Evolutionary conservation across 2,329 filamentous ascomycete species (phyloP).

Genomic region (Alternaria longipes): DNA sequence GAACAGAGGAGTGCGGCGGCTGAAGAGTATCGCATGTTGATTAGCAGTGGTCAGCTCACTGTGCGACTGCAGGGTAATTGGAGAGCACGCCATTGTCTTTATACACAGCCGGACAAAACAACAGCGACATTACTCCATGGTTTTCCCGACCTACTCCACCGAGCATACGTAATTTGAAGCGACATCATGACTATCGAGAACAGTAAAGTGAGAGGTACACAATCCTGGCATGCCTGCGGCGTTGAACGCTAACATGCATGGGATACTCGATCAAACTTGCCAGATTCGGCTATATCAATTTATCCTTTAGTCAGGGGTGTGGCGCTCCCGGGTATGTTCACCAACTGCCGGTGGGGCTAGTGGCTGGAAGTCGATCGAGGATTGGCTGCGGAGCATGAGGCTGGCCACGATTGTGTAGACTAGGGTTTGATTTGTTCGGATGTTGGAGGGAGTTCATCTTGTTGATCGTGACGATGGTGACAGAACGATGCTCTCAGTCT

Average conservation of each 20-base stretch:
- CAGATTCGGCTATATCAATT: not conserved
- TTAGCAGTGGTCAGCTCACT: too few relatives aligned
- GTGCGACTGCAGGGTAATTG: too few relatives aligned
- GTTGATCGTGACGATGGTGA: not conserved
- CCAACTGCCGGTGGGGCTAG: not conserved
- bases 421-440: conserved; percentile 1
- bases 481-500: not conserved
- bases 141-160: not conserved
- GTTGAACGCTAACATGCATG: not conserved
- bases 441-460: not conserved
- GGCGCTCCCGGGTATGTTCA: not conserved
- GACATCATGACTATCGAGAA: conserved; percentile 8
- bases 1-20: not conserved
- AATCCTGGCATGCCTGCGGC: not conserved
- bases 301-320: not conserved
- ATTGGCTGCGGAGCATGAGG: not conserved
- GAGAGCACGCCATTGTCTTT: too few relatives aligned
- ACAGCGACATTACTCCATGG: not conserved
- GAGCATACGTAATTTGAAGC: not conserved
- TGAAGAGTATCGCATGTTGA: conserved; percentile 8
- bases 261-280: not conserved
- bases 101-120: not conserved
- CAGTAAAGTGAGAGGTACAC: not conserved
- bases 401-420: not conserved
- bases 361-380: not conserved